phyloP scores from a whole-genome alignment of 208 protist species.

The Angomonas desouzai region DNA sequence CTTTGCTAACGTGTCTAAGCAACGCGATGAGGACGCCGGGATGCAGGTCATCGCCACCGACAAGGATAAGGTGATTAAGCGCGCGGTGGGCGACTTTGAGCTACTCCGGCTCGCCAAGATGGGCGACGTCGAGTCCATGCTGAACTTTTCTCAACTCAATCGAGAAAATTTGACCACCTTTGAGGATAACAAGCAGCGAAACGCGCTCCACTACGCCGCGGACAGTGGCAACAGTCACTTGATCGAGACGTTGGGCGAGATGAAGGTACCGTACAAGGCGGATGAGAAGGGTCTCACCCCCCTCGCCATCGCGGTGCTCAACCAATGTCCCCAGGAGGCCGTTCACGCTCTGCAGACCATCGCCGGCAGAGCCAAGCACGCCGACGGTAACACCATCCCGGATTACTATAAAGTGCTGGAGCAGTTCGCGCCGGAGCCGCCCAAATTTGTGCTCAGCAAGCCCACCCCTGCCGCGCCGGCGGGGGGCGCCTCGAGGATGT shows the following conservation, averaged over 20 bases:
- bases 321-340: conserved; percentile 21
- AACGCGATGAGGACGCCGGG: conserved; percentile 21
- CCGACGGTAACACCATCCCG: conserved; percentile 11
- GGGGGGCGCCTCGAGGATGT: conserved; percentile 7
- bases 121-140: conserved; percentile 62
- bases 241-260: conserved; percentile 36
- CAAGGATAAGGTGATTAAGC: conserved; percentile 27
- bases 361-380: conserved; percentile 15
- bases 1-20: not conserved
- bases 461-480: conserved; percentile 28
- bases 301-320: conserved; percentile 73
- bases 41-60: conserved; percentile 24
- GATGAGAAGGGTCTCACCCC: conserved; percentile 73
- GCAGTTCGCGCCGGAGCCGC: conserved; percentile 51
- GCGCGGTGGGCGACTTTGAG: conserved; percentile 66
- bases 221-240: conserved; percentile 54
- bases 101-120: conserved; percentile 80
- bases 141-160: conserved; percentile 35
- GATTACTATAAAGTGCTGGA: conserved; percentile 41
- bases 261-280: conserved; percentile 47
- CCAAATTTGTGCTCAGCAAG: conserved; percentile 72
- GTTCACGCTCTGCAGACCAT: conserved; percentile 23
- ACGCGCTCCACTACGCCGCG: conserved; percentile 80
- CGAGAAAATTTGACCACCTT: conserved; percentile 38
- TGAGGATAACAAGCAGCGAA: conserved; percentile 68